A percentile compares a stretch with the other conserved stretches of the same genome.
Evolutionary conservation across 345 rosid genomes (phyloP).

Genomic region (Gynandropsis gynandra): DNA sequence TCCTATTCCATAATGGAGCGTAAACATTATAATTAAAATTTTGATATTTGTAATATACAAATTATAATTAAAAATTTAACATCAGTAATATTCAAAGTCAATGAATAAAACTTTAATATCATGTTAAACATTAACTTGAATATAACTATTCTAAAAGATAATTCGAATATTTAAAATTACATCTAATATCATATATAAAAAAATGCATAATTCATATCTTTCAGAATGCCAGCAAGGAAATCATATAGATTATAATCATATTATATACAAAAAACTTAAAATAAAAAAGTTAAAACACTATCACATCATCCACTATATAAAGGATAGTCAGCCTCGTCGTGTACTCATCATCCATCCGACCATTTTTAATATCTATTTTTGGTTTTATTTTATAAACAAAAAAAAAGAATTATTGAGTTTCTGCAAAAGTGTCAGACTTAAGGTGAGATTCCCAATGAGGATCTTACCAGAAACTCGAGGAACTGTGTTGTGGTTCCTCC

Average conservation of each 20-base stretch:
- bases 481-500: constrained; percentile 31
- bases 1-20: no score
- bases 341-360: constrained; percentile 16
- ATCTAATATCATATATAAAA: constrained; percentile 8
- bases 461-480: constrained; percentile 33
- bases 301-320: constrained; percentile 23
- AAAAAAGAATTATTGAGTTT: constrained; percentile 17
- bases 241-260: no score
- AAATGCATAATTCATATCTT: constrained; percentile 21
- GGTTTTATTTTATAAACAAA: constrained; percentile 9
- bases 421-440: constrained; percentile 9
- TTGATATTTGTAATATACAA: no score
- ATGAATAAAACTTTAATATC: no score
- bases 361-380: constrained; percentile 10
- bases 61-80: no score
- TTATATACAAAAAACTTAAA: constrained; percentile 7
- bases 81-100: no score
- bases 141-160: no score
- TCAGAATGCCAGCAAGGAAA: no score
- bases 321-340: constrained; percentile 12
- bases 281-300: not conserved
- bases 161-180: no score
- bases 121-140: no score
- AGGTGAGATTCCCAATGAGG: constrained; percentile 48
- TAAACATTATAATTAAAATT: no score